phyloP scores from a whole-genome alignment of 305 asterid genomes.

The Fraxinus baroniana region DNA sequence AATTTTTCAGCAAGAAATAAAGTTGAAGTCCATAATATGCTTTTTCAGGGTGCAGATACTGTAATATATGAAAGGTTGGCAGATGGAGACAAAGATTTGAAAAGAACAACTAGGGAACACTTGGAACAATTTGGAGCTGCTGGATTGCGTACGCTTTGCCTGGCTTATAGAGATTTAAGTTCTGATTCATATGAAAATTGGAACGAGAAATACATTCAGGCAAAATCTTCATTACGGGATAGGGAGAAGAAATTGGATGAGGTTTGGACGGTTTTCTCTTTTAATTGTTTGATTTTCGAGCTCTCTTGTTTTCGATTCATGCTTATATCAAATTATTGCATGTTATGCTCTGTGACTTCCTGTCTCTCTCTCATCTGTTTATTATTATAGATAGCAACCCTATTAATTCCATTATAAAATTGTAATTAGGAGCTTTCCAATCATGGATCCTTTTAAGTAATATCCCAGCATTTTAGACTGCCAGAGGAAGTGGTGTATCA shows the following conservation, averaged over 20 bases:
- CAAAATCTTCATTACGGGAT: conserved; percentile 92
- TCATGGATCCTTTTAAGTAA: neutral
- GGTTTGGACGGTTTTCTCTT: conserved; percentile 43
- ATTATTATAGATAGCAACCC: neutral
- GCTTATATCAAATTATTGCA: neutral
- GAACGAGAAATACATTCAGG: conserved; percentile 96
- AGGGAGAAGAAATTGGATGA: conserved; percentile 99
- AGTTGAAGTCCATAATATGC: conserved; percentile 22
- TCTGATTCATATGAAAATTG: conserved; percentile 81
- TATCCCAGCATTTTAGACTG: neutral
- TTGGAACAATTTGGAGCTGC: conserved; percentile 96
- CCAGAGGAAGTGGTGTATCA: neutral
- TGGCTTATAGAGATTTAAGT: conserved; percentile 79
- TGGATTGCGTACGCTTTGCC: conserved; percentile 97
- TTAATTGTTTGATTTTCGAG: neutral
- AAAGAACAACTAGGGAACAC: conserved; percentile 82
- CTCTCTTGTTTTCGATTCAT: neutral
- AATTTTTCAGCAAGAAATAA: conserved; percentile 19
- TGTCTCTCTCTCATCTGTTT: neutral
- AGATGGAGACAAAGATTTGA: conserved; percentile 68
- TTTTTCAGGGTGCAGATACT: conserved; percentile 91
- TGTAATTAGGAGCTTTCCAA: neutral
- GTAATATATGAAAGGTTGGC: conserved; percentile 89
- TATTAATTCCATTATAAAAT: neutral
- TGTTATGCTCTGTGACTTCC: neutral